phyloP scores from a whole-genome alignment of 768 basidiomycete genomes.

The Termitomyces sp. region DNA sequence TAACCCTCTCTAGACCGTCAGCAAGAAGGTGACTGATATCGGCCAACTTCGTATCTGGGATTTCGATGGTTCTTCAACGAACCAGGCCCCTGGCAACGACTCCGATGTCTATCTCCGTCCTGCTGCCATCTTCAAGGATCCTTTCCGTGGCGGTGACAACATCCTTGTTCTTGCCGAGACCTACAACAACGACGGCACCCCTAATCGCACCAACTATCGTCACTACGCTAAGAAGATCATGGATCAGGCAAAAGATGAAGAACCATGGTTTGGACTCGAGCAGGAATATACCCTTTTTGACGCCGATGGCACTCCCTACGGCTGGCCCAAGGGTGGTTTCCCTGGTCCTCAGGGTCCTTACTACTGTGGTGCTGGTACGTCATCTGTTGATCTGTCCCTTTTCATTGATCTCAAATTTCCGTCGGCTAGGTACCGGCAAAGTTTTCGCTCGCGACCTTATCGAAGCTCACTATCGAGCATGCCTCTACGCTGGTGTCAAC shows the following conservation, averaged over 20 bases:
- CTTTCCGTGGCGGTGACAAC: conserved; percentile 98
- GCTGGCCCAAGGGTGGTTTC: conserved; percentile 99
- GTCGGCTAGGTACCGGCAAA: conserved; percentile 77
- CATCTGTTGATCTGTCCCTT: background rate
- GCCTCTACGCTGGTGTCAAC: conserved; percentile 92
- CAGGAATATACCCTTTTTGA: conserved; percentile 99
- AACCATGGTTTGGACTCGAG: conserved; percentile 98
- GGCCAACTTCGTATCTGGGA: conserved; percentile 96
- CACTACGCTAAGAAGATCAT: conserved; percentile 93
- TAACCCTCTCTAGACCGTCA: conserved; percentile 61
- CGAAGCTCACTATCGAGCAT: conserved; percentile 98
- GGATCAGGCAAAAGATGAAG: conserved; percentile 78
- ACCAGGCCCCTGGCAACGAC: conserved; percentile 93
- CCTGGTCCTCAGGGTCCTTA: conserved; percentile 99
- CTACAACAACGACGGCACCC: conserved; percentile 98
- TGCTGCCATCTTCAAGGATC: conserved; percentile 96
- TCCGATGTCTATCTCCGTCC: conserved; percentile 99
- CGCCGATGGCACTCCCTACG: conserved; percentile 83
- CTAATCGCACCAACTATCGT: conserved; percentile 95
- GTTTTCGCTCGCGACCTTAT: conserved; percentile 98
- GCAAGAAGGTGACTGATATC: conserved; percentile 83
- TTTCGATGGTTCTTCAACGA: conserved; percentile 97
- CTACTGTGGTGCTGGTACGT: conserved; percentile 96
- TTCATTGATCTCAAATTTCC: background rate
- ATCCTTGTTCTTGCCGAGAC: conserved; percentile 96